These are phyloP conservation scores for Xylaria telfairii DNA, from an alignment of 495 filamentous ascomycete species.

Conservation along the genomic window DNA sequence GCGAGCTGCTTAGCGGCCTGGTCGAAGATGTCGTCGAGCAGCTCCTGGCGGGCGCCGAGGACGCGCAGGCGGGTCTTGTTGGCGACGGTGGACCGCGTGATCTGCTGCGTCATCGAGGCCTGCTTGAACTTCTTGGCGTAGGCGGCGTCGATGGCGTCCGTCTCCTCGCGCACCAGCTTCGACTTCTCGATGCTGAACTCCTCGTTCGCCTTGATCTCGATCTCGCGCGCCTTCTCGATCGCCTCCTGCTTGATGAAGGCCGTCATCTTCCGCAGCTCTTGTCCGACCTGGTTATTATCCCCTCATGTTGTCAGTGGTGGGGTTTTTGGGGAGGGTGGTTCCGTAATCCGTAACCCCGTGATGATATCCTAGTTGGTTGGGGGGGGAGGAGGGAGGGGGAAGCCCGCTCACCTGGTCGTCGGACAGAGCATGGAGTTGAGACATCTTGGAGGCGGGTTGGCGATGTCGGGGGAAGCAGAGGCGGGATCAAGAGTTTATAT, in stretches of 20 bases:
- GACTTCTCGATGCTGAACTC: conserved; percentile 98
- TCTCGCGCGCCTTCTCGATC: conserved; percentile 93
- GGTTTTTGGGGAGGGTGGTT: conserved; percentile 11
- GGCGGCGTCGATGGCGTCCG: conserved; percentile 82
- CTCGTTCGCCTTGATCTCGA: conserved; percentile 96
- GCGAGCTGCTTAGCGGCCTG: conserved; percentile 70
- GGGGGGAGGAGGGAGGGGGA: conserved; percentile 17
- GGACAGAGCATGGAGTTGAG: conserved; percentile 88
- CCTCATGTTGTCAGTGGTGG: conserved; percentile 23
- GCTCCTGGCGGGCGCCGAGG: conserved; percentile 81
- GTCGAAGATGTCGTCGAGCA: conserved; percentile 93
- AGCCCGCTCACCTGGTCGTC: conserved; percentile 84
- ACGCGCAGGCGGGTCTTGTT: conserved; percentile 94
- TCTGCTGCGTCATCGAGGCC: conserved; percentile 95
- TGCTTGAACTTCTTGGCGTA: conserved; percentile 99
- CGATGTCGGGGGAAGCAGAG: conserved; percentile 19
- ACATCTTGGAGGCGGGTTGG: conserved; percentile 68
- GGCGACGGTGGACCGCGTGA: conserved; percentile 88
- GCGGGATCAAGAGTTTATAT: not conserved
- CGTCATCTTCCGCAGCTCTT: conserved; percentile 99
- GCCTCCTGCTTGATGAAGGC: conserved; percentile 99
- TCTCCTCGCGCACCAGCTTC: conserved; percentile 95
- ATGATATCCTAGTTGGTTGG: not conserved
- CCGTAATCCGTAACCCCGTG: not conserved
- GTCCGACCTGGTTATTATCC: conserved; percentile 74